Base-by-base conservation (phyloP, 495 filamentous ascomycete genomes). In the Penicillium mononematosum region DNA sequence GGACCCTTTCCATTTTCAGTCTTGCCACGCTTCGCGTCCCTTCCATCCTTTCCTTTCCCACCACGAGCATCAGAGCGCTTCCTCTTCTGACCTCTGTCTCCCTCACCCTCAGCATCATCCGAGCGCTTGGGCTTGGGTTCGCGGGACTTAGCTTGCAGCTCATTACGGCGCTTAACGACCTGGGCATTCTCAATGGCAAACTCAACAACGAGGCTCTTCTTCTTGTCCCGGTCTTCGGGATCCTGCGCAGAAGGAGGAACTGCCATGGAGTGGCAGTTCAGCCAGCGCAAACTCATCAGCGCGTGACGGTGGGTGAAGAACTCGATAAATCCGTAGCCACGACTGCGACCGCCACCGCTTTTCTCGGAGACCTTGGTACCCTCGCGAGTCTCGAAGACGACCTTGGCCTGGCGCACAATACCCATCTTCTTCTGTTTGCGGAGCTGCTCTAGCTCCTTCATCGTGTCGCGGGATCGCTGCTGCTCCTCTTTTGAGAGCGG, bases 171-270 rank as follows among this genome's bases (percentile, higher is more conserved):
- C 55, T 81, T 78, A 36, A 99, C 88, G 5, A 99, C 94, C 64
- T 96, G 90, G 6, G 90, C 92, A 62, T 99, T 99, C 72, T 99
- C 94, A 68, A 99, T 96, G 12, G 94, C 93, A 75, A 99, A 99
- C 69, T 99, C 94, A 36, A 92, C 93, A 70, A 99, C 90, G 47
- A 98, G 71, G 14, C 92, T 78, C 71, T 89, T 89, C 70, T 85
- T 89, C 67, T 77, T 81, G 49, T 88, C 85, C 54, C 78, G 67
- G 25, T 73, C 60, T 17, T 81, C 81, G 9, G 50, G 20, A 22
- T 70, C 70, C 8, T 73, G 50, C 8, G 49, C 62, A 41, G 60
- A 70, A 10, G 65, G 63, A 14, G 70, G 72, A 31, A 67, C 60
- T 22, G 70, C 68, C n/a, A 90, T 73, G 3, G 85, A 80, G 63